Percentiles rank a stretch among this genome's conserved stretches.
Conservation (phyloP, 2,329 filamentous ascomycete species). For the Beauveria asiatica region DNA sequence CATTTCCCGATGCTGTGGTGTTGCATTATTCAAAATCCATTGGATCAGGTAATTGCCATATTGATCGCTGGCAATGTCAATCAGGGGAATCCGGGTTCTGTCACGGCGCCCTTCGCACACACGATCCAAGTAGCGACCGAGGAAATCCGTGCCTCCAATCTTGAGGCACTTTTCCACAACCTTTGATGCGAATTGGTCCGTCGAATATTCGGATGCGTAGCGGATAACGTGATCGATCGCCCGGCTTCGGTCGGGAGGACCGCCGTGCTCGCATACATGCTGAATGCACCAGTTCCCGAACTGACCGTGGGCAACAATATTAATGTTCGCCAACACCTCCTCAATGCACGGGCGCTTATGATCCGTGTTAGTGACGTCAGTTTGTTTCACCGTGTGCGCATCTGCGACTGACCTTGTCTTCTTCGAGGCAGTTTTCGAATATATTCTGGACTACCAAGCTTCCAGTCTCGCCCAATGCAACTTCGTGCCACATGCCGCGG, state of each 20-base stretch:
- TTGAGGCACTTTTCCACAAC: conserved; percentile 99
- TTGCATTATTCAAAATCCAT: conserved; percentile 87
- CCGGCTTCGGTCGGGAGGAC: conserved; percentile 80
- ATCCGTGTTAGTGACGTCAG: conserved; percentile 12
- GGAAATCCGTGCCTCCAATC: conserved; percentile 83
- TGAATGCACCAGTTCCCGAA: conserved; percentile 99
- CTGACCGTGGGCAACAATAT: conserved; percentile 92
- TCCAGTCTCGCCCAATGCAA: conserved; percentile 92
- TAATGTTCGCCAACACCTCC: conserved; percentile 89
- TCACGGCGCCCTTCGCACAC: conserved; percentile 88
- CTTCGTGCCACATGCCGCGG: conserved; percentile 96
- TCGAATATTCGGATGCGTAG: conserved; percentile 92
- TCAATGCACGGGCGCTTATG: conserved; percentile 91
- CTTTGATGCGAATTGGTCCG: conserved; percentile 98
- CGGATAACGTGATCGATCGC: conserved; percentile 93
- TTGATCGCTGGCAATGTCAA: conserved; percentile 97
- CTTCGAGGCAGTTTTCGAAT: conserved; percentile 97
- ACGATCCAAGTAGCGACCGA: conserved; percentile 84
- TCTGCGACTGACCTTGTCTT: conserved; percentile 70
- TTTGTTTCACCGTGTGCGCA: too few relatives aligned
- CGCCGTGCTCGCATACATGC: conserved; percentile 95
- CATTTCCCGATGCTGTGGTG: conserved; percentile 80
- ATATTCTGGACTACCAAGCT: conserved; percentile 99
- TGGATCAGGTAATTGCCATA: conserved; percentile 98
- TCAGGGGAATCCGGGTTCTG: conserved; percentile 89